phyloP scores from a whole-genome alignment of 2,329 filamentous ascomycete species.

The Pseudocercospora musae region DNA sequence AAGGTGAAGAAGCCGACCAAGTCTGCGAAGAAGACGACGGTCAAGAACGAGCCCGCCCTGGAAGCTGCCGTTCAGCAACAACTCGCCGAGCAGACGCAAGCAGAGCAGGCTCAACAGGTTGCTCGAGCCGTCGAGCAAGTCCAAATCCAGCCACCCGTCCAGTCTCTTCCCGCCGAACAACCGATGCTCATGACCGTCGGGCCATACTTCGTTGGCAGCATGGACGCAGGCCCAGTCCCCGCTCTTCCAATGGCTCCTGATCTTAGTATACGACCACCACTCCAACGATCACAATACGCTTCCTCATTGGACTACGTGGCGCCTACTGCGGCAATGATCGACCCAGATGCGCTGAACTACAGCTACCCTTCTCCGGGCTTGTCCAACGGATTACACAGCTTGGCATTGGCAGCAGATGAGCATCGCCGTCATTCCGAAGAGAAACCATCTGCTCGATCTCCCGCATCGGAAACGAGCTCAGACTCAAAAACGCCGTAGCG shows the following conservation, averaged over 20 bases:
- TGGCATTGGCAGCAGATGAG: constrained; percentile 37
- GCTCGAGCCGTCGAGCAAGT: constrained; percentile 19
- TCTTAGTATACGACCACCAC: constrained; percentile 30
- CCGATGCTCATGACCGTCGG: constrained; percentile 29
- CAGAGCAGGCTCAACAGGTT: constrained; percentile 19
- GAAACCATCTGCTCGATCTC: constrained; percentile 28
- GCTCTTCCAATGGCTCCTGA: constrained; percentile 36
- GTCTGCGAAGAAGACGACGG: constrained; percentile 29
- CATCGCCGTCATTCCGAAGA: constrained; percentile 34
- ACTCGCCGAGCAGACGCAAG: constrained; percentile 29
- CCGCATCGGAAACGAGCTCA: constrained; percentile 19
- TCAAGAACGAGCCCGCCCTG: constrained; percentile 31
- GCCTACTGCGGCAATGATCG: constrained; percentile 29
- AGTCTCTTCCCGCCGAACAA: constrained; percentile 23
- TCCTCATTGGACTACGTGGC: constrained; percentile 36
- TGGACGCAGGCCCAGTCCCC: constrained; percentile 35
- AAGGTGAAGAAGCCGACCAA: constrained; percentile 46
- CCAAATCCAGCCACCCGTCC: constrained; percentile 20
- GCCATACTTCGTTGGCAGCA: constrained; percentile 31
- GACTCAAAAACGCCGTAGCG: constrained; percentile 15
- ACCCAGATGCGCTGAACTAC: constrained; percentile 35
- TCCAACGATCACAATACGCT: constrained; percentile 34
- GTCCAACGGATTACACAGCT: constrained; percentile 38
- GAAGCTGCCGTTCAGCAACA: constrained; percentile 37
- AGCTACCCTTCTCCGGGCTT: constrained; percentile 39